A percentile compares a stretch with the other conserved stretches of the same genome.
phyloP scores from a whole-genome alignment of 305 asterid species.

The Fraxinus latifolia region DNA sequence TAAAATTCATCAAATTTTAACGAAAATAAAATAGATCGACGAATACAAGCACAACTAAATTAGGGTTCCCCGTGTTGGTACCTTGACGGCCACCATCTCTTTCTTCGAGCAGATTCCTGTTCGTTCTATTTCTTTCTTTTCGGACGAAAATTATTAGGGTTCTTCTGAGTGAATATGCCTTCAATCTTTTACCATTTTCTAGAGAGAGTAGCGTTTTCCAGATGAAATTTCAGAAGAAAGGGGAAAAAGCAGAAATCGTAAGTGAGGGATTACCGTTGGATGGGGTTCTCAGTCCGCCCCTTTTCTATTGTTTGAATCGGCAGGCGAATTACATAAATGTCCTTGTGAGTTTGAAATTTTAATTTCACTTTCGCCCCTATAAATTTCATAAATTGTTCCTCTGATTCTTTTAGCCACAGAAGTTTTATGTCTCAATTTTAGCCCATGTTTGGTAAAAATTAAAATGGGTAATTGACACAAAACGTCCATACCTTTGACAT shows the following conservation, averaged over 20 bases:
- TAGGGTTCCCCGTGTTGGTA: slow-evolving; percentile 31
- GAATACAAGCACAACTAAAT: background rate
- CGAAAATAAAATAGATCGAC: background rate
- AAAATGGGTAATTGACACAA: too few relatives aligned
- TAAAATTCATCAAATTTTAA: background rate
- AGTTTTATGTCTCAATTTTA: background rate
- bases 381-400: background rate
- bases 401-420: background rate
- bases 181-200: slow-evolving; percentile 8
- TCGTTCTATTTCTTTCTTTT: slow-evolving; percentile 2
- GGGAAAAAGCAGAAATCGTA: background rate
- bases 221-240: background rate
- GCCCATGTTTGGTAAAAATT: too few relatives aligned
- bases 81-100: slow-evolving; percentile 66
- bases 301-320: background rate
- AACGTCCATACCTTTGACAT: too few relatives aligned
- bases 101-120: slow-evolving; percentile 19
- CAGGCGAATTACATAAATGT: background rate
- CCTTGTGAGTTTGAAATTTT: background rate
- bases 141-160: background rate
- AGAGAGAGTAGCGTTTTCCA: background rate
- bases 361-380: background rate
- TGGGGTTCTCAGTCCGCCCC: background rate
- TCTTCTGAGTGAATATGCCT: slow-evolving; percentile 17
- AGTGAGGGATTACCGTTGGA: background rate